Percentiles rank a stretch among this genome's conserved stretches.
Evolutionary conservation across 345 rosid genomes (phyloP).

Genomic region (Lepidium africanum): DNA sequence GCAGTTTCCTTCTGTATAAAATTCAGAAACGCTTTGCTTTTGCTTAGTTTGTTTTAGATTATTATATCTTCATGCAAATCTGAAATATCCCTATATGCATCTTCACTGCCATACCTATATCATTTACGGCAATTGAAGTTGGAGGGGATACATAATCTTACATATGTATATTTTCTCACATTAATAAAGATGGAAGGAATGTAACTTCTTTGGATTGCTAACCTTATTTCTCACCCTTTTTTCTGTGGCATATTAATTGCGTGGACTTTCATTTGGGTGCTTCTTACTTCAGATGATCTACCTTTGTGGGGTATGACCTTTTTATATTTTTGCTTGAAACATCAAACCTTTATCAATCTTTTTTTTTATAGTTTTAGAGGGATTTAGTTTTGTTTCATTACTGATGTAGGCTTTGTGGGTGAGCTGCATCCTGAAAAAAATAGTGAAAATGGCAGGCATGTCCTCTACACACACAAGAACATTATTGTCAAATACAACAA

Average conservation of each 20-base stretch:
- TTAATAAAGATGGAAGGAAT: not conserved
- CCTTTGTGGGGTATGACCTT: slow-evolving; percentile 72
- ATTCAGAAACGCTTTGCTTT: not conserved
- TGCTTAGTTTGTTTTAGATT: not conserved
- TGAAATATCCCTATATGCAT: not conserved
- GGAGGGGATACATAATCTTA: not conserved
- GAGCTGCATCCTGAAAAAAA: slow-evolving; percentile 73
- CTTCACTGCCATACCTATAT: not conserved
- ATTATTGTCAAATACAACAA: slow-evolving; percentile 60
- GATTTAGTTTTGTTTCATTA: not conserved
- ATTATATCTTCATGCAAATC: not conserved
- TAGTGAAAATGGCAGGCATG: slow-evolving; percentile 62
- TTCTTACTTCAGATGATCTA: slow-evolving; percentile 71
- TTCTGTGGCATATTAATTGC: slow-evolving; percentile 21
- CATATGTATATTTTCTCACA: not conserved
- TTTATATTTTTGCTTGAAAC: not conserved
- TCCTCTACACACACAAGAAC: slow-evolving; percentile 73
- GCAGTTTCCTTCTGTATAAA: not conserved
- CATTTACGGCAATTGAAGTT: not conserved
- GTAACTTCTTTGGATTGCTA: not conserved
- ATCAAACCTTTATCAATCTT: not conserved
- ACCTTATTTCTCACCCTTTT: slow-evolving; percentile 19
- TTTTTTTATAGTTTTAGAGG: not conserved
- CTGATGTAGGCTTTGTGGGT: slow-evolving; percentile 69
- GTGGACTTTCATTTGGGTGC: slow-evolving; percentile 22